Conservation (phyloP, 106 monocot genomes). For the Posidonia australis region DNA sequence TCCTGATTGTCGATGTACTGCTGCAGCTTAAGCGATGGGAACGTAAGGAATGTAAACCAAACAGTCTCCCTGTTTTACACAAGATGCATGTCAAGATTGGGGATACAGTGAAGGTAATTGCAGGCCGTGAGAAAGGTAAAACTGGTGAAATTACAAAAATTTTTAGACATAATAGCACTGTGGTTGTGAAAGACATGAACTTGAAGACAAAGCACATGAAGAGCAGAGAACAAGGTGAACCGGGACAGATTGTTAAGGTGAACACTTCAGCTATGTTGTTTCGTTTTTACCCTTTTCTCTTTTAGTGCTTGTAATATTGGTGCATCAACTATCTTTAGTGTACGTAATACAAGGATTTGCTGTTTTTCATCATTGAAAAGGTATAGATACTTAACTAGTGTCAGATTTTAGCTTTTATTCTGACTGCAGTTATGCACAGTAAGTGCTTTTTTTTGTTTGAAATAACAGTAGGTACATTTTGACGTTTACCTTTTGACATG, state of each 20-base stretch:
- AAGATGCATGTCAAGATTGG: conserved; percentile 98
- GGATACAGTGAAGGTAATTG: conserved; percentile 81
- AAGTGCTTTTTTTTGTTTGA: too few species aligned
- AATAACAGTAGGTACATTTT: too few species aligned
- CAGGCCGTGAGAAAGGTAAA: conserved; percentile 87
- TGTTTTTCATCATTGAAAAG: too few species aligned
- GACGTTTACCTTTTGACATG: too few species aligned
- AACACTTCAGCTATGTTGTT: not conserved
- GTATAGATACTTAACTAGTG: too few species aligned
- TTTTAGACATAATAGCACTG: conserved; percentile 75
- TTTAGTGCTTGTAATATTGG: too few species aligned
- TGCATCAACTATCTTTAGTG: too few species aligned
- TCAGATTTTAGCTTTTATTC: too few species aligned
- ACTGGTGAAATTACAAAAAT: conserved; percentile 57
- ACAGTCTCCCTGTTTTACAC: conserved; percentile 83
- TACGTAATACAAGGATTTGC: too few species aligned
- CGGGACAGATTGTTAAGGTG: conserved; percentile 84
- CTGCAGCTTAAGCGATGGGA: conserved; percentile 92
- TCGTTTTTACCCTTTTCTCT: not conserved
- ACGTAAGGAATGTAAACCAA: conserved; percentile 83
- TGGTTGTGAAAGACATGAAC: conserved; percentile 80
- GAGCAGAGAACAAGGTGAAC: conserved; percentile 74
- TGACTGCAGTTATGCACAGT: too few species aligned
- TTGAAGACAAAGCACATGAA: conserved; percentile 96
- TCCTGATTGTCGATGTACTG: not conserved